Conservation (phyloP, 805 yeast genomes). For the Barnettozyma salicaria region DNA sequence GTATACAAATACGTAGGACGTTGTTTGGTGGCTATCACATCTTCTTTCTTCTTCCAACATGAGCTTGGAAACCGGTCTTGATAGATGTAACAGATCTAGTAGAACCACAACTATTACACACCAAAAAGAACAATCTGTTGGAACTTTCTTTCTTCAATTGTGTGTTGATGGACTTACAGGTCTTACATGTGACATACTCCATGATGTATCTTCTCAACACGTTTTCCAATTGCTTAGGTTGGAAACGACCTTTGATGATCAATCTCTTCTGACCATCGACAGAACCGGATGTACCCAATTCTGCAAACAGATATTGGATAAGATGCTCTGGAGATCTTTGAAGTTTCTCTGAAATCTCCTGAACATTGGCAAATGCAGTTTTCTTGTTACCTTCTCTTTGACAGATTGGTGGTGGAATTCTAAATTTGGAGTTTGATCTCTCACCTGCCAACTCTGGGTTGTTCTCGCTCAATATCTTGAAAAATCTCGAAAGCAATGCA, state of each 20-base stretch:
- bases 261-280: constrained; percentile 97
- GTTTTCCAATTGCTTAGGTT: constrained; percentile 94
- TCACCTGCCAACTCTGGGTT: constrained; percentile 99
- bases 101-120: constrained; percentile 97
- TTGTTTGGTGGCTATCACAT: constrained; percentile 13
- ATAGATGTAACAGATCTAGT: constrained; percentile 94
- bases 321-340: constrained; percentile 97
- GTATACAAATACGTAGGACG: not conserved
- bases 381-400: constrained; percentile 96
- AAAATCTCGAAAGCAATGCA: constrained; percentile 76
- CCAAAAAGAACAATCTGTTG: constrained; percentile 94
- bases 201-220: constrained; percentile 93
- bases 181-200: constrained; percentile 97
- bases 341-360: constrained; percentile 87
- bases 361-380: constrained; percentile 93
- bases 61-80: constrained; percentile 99
- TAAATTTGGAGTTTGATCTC: constrained; percentile 82
- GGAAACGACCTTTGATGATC: constrained; percentile 96
- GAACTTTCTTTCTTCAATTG: constrained; percentile 91
- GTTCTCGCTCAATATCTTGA: constrained; percentile 77
- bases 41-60: constrained; percentile 84
- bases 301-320: constrained; percentile 94
- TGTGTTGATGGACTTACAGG: constrained; percentile 97
- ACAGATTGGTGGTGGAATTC: constrained; percentile 96
- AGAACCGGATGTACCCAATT: constrained; percentile 98